A percentile compares a stretch with the other conserved stretches of the same genome.
These are phyloP conservation scores for Dactylorhiza incarnata DNA, from an alignment of 106 monocot genomes.

Conservation along the genomic window DNA sequence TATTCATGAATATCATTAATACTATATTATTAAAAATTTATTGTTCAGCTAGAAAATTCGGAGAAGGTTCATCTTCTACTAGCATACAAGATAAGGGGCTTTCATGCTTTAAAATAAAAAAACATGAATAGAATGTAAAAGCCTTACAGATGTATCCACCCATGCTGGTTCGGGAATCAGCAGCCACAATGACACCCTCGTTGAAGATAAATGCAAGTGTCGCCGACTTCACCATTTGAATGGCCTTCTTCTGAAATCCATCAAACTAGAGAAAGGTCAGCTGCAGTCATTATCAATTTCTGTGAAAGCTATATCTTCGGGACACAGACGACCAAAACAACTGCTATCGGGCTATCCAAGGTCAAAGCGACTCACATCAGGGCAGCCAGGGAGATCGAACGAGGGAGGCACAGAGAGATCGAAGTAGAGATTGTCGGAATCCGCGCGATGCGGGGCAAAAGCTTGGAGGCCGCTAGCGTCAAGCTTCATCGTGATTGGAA, in stretches of 20 bases:
- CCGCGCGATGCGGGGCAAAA: slow-evolving; percentile 3
- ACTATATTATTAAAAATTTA: too few species aligned
- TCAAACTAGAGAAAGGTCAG: slow-evolving; percentile 42
- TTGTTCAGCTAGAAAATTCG: too few species aligned
- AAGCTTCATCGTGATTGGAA: slow-evolving; percentile 20
- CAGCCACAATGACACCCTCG: slow-evolving; percentile 77
- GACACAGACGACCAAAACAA: not conserved
- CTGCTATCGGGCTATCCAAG: not conserved
- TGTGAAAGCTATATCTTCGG: not conserved
- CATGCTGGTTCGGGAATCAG: slow-evolving; percentile 79
- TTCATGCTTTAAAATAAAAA: not conserved
- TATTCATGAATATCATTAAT: too few species aligned
- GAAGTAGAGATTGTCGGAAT: slow-evolving; percentile 14
- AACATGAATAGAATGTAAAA: not conserved
- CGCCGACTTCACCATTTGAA: slow-evolving; percentile 68
- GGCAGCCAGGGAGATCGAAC: slow-evolving; percentile 29
- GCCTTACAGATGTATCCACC: slow-evolving; percentile 67
- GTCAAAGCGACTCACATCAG: slow-evolving; percentile 14
- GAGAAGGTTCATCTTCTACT: too few species aligned
- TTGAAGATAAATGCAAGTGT: slow-evolving; percentile 86
- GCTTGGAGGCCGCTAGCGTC: slow-evolving; percentile 36
- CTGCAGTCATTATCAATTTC: not conserved
- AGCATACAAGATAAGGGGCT: not conserved
- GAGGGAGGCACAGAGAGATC: slow-evolving; percentile 18
- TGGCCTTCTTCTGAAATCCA: slow-evolving; percentile 52